Percentiles rank a stretch among this genome's conserved stretches.
Evolutionary conservation across 805 yeast genomes (phyloP).

Genomic region (Millerozyma acaciae): DNA sequence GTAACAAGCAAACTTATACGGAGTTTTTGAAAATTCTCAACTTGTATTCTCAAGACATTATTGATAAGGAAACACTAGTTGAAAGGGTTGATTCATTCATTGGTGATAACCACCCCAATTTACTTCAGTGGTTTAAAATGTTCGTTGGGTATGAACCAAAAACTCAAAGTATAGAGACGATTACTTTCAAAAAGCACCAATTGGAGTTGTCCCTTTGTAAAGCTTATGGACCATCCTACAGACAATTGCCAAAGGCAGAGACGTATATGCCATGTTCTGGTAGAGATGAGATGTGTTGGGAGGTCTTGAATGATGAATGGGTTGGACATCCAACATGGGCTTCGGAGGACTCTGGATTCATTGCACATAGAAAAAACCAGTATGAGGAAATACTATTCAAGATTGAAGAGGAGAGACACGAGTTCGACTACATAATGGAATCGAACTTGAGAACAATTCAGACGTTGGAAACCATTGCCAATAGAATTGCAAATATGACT

Average conservation of each 20-base stretch:
- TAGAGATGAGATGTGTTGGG: slow-evolving; percentile 99
- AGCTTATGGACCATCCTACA: slow-evolving; percentile 92
- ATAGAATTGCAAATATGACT: slow-evolving; percentile 88
- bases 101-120: slow-evolving; percentile 69
- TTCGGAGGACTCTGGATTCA: slow-evolving; percentile 96
- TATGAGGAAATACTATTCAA: slow-evolving; percentile 94
- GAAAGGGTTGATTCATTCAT: slow-evolving; percentile 81
- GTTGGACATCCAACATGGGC: slow-evolving; percentile 99
- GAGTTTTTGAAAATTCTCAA: slow-evolving; percentile 89
- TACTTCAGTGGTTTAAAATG: slow-evolving; percentile 85
- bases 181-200: slow-evolving; percentile 84
- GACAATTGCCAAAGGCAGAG: slow-evolving; percentile 88
- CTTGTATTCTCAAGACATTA: slow-evolving; percentile 83
- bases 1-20: slow-evolving; percentile 83
- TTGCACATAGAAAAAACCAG: slow-evolving; percentile 98
- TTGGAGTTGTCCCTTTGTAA: slow-evolving; percentile 87
- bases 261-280: slow-evolving; percentile 97
- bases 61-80: slow-evolving; percentile 77
- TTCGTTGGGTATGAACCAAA: slow-evolving; percentile 86
- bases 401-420: slow-evolving; percentile 96
- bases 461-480: slow-evolving; percentile 91
- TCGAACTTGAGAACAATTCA: slow-evolving; percentile 93
- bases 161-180: slow-evolving; percentile 84
- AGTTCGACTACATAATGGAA: slow-evolving; percentile 94
- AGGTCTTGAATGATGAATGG: slow-evolving; percentile 97